Conservation (phyloP, 2,329 filamentous ascomycete genomes). For the Teratosphaeria pseudoeucalypti region DNA sequence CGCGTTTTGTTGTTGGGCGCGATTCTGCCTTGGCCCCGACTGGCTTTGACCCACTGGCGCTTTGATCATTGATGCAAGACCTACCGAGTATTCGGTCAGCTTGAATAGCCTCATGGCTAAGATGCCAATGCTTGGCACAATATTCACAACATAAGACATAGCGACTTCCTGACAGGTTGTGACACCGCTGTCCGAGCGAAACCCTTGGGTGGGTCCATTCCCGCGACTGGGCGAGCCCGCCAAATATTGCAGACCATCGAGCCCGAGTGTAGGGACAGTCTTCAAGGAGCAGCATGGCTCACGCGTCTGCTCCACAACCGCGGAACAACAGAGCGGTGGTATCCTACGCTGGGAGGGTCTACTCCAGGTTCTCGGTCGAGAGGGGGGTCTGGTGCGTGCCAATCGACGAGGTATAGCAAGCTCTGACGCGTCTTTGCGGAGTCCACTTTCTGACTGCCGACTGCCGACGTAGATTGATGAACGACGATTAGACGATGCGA, state of each 20-base stretch:
- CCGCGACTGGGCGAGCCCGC: background rate
- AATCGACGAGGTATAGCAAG: conserved; percentile 22
- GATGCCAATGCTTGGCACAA: background rate
- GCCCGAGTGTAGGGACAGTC: background rate
- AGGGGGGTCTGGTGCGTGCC: conserved; percentile 22
- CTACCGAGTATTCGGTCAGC: background rate
- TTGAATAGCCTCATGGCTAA: background rate
- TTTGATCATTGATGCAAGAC: background rate
- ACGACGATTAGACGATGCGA: conserved; percentile 17
- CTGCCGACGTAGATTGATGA: conserved; percentile 16
- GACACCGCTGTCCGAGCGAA: background rate
- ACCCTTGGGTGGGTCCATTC: background rate
- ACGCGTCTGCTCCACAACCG: conserved; percentile 13
- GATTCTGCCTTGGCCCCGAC: background rate
- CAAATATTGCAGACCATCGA: background rate
- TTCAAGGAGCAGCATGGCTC: background rate
- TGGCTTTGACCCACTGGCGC: background rate
- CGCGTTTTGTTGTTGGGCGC: background rate
- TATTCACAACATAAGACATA: background rate
- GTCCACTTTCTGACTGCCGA: conserved; percentile 1
- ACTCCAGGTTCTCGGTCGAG: conserved; percentile 16
- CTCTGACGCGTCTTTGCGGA: background rate
- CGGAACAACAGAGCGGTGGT: conserved; percentile 11
- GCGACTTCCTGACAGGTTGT: background rate
- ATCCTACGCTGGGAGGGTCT: conserved; percentile 14